Percentiles rank a stretch among this genome's conserved stretches.
Conservation (phyloP, 129 eudicot genomes). For the Chrysanthemum lavandulifolium region DNA sequence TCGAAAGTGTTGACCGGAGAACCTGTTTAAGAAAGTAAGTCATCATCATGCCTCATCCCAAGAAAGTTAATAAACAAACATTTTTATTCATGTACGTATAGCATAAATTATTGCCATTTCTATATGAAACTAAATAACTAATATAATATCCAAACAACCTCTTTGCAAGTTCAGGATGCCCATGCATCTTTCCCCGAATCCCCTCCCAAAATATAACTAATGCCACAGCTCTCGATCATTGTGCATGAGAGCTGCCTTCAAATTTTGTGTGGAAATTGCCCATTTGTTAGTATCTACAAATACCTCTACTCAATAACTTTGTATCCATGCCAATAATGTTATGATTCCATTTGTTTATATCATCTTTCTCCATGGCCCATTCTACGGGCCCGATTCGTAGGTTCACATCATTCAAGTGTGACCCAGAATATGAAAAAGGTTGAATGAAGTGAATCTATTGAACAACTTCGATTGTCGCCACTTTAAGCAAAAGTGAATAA, state of each 20-base stretch:
- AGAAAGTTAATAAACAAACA: not conserved
- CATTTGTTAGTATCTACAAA: not conserved
- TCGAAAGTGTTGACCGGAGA: slow-evolving; percentile 84
- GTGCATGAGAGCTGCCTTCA: not conserved
- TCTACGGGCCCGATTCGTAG: not conserved
- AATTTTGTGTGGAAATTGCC: not conserved
- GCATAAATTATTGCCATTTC: not conserved
- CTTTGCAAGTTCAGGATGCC: too few relatives aligned
- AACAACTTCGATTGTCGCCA: not conserved
- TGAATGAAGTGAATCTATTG: not conserved
- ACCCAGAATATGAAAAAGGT: not conserved
- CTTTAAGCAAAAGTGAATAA: not conserved
- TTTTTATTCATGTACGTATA: not conserved
- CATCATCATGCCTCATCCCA: not conserved
- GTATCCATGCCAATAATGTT: not conserved
- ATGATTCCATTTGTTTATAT: not conserved
- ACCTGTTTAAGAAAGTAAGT: slow-evolving; percentile 42
- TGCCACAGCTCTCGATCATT: not conserved
- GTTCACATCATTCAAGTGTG: not conserved
- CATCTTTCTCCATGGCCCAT: not conserved
- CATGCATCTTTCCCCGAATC: too few relatives aligned
- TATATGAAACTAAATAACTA: not conserved
- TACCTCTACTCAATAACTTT: not conserved
- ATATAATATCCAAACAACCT: too few relatives aligned
- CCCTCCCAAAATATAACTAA: too few relatives aligned